Evolutionary conservation across 139 green algal species (phyloP), one percentile per base, ranked within the genome.

Genomic region (Chlorella ohadii): DNA sequence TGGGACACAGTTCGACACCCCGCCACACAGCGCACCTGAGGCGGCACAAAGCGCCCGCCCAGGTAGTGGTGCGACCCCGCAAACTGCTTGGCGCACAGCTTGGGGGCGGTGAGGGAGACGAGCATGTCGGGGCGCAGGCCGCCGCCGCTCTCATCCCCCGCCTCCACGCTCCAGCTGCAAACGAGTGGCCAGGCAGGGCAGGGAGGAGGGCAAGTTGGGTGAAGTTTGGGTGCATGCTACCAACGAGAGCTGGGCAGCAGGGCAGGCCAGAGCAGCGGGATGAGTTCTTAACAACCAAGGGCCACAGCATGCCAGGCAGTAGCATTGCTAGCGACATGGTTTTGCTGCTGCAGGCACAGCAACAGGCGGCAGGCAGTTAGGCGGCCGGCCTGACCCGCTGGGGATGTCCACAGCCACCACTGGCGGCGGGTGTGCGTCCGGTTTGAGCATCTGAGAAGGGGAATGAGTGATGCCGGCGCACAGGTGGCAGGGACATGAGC

Each of bases 41-140:
- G 78, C 78, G 78, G 96, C 22, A 99, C 92, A 82, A 99, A 99
- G 41, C 97, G 88, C 27, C 97, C 97, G 3, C 97, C 97, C 19
- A 99, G 84, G 88, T 97, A 99, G 87, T 99, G 97, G 87, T 94
- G 85, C 0, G 59, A n/a, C 27, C 97, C 97, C 77, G 90, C 57
- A 88, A 99, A 99, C 61, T 84, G 44, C 17, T 67, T 71, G 0
- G 96, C 93, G 39, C 87, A 93, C 23, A 91, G 51, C 93, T 99
- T 99, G 51, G 97, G 97, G 12, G 96, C 95, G 0, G 97, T 99
- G 22, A 99, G 92, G 15, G 94, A 98, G 27, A 99, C 90, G 70
- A 99, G 92, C 92, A 98, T 96, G 82, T 96, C 90, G 1, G 96
- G 96, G 23, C 78, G 86, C 55, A 99, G 31, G 25, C 85, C 89